Conservation (phyloP, 805 yeast species). For the Pichia paraexigua region DNA sequence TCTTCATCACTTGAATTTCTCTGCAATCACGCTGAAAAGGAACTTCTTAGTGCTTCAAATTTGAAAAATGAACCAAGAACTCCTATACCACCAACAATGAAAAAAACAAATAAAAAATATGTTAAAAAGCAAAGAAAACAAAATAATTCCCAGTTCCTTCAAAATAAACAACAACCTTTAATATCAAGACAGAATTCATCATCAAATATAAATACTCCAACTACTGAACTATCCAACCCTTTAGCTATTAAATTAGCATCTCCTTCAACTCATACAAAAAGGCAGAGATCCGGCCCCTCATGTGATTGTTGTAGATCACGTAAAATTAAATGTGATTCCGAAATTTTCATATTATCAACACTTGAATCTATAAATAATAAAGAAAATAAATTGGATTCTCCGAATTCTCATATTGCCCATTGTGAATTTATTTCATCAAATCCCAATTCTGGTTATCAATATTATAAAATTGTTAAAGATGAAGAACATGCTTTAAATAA, state of each 20-base stretch:
- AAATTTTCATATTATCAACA: constrained; percentile 31
- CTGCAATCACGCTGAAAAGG: constrained; percentile 6
- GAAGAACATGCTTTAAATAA: constrained; percentile 14
- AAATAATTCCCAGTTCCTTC: background rate
- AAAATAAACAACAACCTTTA: background rate
- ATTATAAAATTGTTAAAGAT: constrained; percentile 21
- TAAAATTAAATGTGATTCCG: constrained; percentile 70
- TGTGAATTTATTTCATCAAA: constrained; percentile 23
- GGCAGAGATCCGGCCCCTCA: constrained; percentile 69
- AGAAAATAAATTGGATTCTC: background rate
- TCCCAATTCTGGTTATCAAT: constrained; percentile 18
- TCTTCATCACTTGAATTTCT: constrained; percentile 1
- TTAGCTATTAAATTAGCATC: constrained; percentile 27
- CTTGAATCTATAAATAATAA: constrained; percentile 9
- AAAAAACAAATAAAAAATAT: background rate
- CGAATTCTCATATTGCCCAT: constrained; percentile 23
- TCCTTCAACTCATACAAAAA: constrained; percentile 25
- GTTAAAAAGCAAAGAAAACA: background rate
- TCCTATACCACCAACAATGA: background rate
- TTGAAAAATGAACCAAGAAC: background rate
- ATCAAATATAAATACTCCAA: background rate
- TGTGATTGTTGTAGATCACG: constrained; percentile 65
- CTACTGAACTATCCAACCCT: constrained; percentile 1
- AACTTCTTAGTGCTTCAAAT: background rate
- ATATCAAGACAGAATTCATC: background rate